Conservation (phyloP, 495 filamentous ascomycete species). For the Penicillium cosmopolitanum region DNA sequence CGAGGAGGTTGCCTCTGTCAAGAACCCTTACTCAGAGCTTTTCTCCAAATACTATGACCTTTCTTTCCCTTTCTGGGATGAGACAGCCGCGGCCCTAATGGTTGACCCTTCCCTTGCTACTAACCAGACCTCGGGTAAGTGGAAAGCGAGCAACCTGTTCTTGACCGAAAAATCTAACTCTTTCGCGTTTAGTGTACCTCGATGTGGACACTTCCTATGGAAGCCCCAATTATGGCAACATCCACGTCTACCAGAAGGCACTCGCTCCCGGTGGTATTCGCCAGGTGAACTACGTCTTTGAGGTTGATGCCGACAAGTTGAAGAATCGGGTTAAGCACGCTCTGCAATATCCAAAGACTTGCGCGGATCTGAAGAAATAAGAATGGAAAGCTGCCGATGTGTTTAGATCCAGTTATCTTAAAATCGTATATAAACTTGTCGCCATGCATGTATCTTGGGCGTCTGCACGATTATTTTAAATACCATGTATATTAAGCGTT, state of each 20-base stretch:
- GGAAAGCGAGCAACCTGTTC: background rate
- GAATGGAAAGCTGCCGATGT: too few species aligned
- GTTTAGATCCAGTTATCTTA: too few species aligned
- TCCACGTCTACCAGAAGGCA: conserved; percentile 39
- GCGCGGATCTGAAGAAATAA: conserved; percentile 19
- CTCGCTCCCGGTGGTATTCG: conserved; percentile 34
- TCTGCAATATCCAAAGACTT: conserved; percentile 33
- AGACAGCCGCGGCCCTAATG: conserved; percentile 44
- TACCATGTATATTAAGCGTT: background rate
- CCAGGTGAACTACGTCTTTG: conserved; percentile 38
- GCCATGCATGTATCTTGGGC: background rate
- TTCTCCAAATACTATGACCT: conserved; percentile 39
- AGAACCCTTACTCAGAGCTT: conserved; percentile 34
- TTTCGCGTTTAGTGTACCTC: conserved; percentile 27
- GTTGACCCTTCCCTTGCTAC: conserved; percentile 35
- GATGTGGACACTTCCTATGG: conserved; percentile 41
- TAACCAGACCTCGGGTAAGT: conserved; percentile 33
- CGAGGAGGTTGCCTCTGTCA: conserved; percentile 27
- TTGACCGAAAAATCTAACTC: background rate
- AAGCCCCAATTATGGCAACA: conserved; percentile 39
- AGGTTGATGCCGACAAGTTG: conserved; percentile 36
- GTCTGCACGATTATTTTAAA: too few species aligned
- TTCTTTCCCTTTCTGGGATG: conserved; percentile 45
- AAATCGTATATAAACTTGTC: too few species aligned
- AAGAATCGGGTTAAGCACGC: conserved; percentile 34